Base-by-base conservation (phyloP, 2,329 filamentous ascomycete genomes). In the Pseudogymnoascus sp. region DNA sequence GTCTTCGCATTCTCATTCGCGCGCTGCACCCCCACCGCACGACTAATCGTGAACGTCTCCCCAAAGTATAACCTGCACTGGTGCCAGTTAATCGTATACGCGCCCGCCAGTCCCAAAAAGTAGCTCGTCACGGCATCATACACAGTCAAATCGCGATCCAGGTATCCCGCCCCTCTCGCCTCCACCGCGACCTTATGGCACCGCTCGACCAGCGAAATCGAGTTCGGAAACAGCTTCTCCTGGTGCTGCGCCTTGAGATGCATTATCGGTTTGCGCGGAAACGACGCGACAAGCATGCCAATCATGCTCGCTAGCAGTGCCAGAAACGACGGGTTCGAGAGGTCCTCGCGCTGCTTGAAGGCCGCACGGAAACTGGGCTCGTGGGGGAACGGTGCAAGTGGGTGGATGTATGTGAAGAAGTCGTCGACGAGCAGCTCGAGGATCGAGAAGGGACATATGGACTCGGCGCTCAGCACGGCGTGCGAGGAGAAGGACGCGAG, bases 341-440 rank as follows among this genome's bases (percentile, higher is more conserved):
- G 79, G 71, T 91, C 88, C 70, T 89, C 84, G 35, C 89, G 80
- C 62, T 81, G 81, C 6, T 80, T 80, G 73, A 91, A 89, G 1
- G 85, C 85, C 65, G 85, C 82, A 21, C 88, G 82, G 72, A 92
- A 92, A 3, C 87, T 89, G 0, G 88, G 88, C 71, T 92, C 88
- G 73, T 92, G 89, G 0, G 89, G 89, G 63, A 92, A 92, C 0
- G 89, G 89, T 64, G 84, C 84, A 7, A 92, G 80, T 1, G 89
- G 89, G 69, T 92, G 88, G 62, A 92, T 87, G 72, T 91, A 91
- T 16, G 87, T 91, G 75, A 92, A 92, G 79, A 90, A 92, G 76
- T 92, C 89, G 72, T 92, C 87, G 63, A 92, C 83, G 14, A 92
- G 79, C 1, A 87, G 80, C 69, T 88, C 82, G 61, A 92, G 77